Conservation (phyloP, 768 basidiomycete species). For the Boletus eberwhitei region DNA sequence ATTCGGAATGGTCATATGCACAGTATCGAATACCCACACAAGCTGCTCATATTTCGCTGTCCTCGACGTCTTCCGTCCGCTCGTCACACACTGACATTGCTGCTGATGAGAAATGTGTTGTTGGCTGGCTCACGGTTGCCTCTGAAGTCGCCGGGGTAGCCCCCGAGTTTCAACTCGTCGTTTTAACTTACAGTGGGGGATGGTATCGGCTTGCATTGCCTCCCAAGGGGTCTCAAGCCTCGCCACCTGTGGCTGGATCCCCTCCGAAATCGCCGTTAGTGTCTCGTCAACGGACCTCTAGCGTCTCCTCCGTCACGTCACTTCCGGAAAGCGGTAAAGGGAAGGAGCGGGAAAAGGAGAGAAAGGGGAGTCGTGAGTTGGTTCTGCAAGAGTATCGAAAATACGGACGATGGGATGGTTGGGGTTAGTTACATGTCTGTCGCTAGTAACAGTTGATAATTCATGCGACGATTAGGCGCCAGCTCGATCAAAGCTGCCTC, state of each 20-base stretch:
- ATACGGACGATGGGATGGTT: slow-evolving; percentile 89
- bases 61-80: slow-evolving; percentile 56
- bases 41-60: slow-evolving; percentile 76
- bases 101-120: slow-evolving; percentile 82
- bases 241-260: slow-evolving; percentile 32
- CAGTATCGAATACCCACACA: slow-evolving; percentile 87
- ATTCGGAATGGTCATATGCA: slow-evolving; percentile 96
- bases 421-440: slow-evolving; percentile 43
- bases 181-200: slow-evolving; percentile 84
- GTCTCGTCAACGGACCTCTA: slow-evolving; percentile 49
- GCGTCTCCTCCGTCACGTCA: slow-evolving; percentile 48
- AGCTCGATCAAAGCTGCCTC: background rate
- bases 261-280: slow-evolving; percentile 42
- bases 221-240: slow-evolving; percentile 20
- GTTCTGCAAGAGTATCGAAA: slow-evolving; percentile 72
- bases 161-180: slow-evolving; percentile 72
- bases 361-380: slow-evolving; percentile 63
- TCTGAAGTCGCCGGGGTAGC: slow-evolving; percentile 33
- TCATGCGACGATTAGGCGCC: background rate
- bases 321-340: slow-evolving; percentile 53
- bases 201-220: slow-evolving; percentile 85
- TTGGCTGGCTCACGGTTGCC: slow-evolving; percentile 74
- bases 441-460: background rate
- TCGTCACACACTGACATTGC: slow-evolving; percentile 57
- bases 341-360: slow-evolving; percentile 52